These are phyloP conservation scores for Penicillium longicatenatum DNA, from an alignment of 495 filamentous ascomycete species.

Conservation along the genomic window DNA sequence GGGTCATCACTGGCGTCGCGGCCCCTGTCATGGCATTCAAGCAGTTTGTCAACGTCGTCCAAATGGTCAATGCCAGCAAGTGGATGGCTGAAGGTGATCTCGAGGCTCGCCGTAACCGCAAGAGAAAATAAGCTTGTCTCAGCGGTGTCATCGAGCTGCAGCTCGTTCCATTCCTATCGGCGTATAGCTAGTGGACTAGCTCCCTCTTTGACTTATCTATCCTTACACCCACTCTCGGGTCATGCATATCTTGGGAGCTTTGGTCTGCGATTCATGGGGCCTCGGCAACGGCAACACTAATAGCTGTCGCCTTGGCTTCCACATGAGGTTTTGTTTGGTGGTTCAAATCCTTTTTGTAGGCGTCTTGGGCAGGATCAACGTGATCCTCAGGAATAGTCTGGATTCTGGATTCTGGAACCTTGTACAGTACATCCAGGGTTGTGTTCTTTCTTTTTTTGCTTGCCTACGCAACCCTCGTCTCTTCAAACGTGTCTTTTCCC, in stretches of 20 bases:
- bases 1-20: conserved; percentile 81
- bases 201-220: conserved; percentile 15
- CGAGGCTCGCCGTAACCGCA: conserved; percentile 33
- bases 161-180: conserved; percentile 4
- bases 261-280: conserved; percentile 34
- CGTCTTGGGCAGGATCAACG: conserved; percentile 23
- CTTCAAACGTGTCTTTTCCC: conserved; percentile 20
- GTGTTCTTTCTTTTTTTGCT: conserved; percentile 13
- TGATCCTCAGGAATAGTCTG: conserved; percentile 19
- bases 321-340: conserved; percentile 22
- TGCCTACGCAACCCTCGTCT: neutral
- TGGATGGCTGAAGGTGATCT: conserved; percentile 90
- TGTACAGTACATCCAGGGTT: conserved; percentile 33
- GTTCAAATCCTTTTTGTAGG: conserved; percentile 24
- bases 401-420: conserved; percentile 14
- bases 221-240: conserved; percentile 21
- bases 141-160: conserved; percentile 5
- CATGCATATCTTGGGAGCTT: conserved; percentile 46
- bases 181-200: neutral
- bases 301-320: conserved; percentile 18
- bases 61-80: conserved; percentile 88
- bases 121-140: conserved; percentile 19
- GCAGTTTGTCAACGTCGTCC: conserved; percentile 91
- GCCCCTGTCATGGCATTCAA: conserved; percentile 87
- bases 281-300: conserved; percentile 11